phyloP scores from a whole-genome alignment of 768 basidiomycete genomes.

The Cystobasidium tubakii region DNA sequence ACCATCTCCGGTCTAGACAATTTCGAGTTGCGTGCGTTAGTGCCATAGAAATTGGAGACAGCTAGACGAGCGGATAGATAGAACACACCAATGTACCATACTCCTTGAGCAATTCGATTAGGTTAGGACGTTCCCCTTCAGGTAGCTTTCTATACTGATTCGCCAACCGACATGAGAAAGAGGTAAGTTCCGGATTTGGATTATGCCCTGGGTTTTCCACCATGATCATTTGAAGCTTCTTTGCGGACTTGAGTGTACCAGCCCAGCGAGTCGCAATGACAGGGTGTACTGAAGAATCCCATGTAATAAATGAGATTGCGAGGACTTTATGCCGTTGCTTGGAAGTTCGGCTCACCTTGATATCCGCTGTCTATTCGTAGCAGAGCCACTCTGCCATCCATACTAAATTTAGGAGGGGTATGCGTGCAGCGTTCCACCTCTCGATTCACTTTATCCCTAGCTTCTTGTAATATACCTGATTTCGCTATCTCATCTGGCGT shows the following conservation, averaged over 20 bases:
- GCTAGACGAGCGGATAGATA: too few species aligned
- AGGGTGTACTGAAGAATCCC: constrained; percentile 48
- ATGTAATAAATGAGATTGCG: not conserved
- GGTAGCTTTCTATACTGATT: constrained; percentile 48
- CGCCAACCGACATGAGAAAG: constrained; percentile 54
- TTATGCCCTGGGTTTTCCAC: constrained; percentile 51
- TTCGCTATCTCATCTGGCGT: constrained; percentile 48
- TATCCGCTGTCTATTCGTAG: constrained; percentile 52
- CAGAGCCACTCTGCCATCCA: constrained; percentile 54
- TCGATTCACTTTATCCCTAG: constrained; percentile 50
- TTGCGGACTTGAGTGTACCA: constrained; percentile 49
- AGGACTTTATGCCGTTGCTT: not conserved
- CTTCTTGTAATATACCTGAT: constrained; percentile 49
- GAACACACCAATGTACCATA: constrained; percentile 48
- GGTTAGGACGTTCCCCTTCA: constrained; percentile 49
- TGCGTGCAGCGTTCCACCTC: constrained; percentile 50
- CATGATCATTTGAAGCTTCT: constrained; percentile 41
- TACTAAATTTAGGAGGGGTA: constrained; percentile 52
- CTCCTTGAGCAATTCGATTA: constrained; percentile 51
- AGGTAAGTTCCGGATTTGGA: constrained; percentile 49
- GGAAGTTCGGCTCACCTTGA: constrained; percentile 45
- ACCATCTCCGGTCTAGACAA: constrained; percentile 46
- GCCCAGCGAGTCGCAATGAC: constrained; percentile 56
- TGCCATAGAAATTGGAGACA: too few species aligned
- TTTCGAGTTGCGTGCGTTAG: too few species aligned